These are phyloP conservation scores for Nakaseomyces kungkrabaensis DNA, from an alignment of 1,139 yeast genomes.

Conservation along the genomic window DNA sequence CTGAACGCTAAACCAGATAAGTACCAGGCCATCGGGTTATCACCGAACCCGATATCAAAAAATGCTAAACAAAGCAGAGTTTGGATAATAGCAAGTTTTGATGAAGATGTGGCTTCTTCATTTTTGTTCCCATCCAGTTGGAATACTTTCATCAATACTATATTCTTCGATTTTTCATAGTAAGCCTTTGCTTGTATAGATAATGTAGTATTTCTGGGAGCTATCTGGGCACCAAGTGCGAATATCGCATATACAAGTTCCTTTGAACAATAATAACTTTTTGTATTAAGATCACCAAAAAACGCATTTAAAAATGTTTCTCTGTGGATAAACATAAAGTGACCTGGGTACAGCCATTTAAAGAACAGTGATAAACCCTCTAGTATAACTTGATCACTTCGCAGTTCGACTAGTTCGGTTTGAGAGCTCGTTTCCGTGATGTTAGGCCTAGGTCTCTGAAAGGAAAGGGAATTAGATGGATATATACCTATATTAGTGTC, in stretches of 20 bases:
- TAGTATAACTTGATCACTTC: conserved; percentile 37
- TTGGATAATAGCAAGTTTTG: conserved; percentile 33
- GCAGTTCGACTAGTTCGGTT: conserved; percentile 36
- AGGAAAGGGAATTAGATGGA: conserved; percentile 22
- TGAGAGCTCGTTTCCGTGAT: conserved; percentile 5
- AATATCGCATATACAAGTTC: conserved; percentile 45
- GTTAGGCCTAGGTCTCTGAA: conserved; percentile 8
- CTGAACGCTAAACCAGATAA: conserved; percentile 51
- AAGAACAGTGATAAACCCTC: conserved; percentile 39
- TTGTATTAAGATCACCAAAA: conserved; percentile 39
- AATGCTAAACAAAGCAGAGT: conserved; percentile 43
- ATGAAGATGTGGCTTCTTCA: conserved; percentile 22
- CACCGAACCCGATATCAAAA: conserved; percentile 48
- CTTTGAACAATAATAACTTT: conserved; percentile 38
- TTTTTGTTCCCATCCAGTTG: conserved; percentile 25
- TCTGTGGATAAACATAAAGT: conserved; percentile 49
- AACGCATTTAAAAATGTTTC: conserved; percentile 50
- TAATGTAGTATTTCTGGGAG: conserved; percentile 34
- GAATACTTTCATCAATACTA: conserved; percentile 36
- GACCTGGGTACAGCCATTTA: conserved; percentile 56
- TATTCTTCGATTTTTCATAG: conserved; percentile 39
- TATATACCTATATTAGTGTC: conserved; percentile 16
- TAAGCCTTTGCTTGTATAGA: conserved; percentile 34
- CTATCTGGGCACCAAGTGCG: conserved; percentile 46
- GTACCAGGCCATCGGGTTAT: conserved; percentile 53